A percentile compares a stretch with the other conserved stretches of the same genome.
phyloP scores from a whole-genome alignment of 352 stramenopile genomes.

The Globisporangium rhizosaccharum region DNA sequence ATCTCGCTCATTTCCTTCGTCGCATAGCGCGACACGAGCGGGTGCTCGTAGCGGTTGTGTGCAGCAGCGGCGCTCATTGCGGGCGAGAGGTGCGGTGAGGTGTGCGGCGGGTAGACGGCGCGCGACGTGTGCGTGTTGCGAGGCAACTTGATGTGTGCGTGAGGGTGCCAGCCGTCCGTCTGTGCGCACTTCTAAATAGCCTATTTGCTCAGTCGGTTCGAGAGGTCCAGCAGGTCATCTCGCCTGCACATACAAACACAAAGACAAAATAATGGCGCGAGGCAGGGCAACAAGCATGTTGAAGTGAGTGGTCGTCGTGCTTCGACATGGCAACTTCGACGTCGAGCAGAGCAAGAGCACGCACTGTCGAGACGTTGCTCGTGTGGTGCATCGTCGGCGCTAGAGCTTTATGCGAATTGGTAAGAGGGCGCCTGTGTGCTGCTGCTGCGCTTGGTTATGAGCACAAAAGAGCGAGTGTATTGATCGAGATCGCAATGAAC shows the following conservation, averaged over 20 bases:
- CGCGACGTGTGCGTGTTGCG: neutral
- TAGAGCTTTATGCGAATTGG: too few species aligned
- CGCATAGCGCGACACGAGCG: conserved; percentile 92
- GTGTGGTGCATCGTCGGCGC: neutral
- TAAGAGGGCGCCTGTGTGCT: neutral
- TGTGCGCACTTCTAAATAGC: neutral
- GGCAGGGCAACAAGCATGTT: neutral
- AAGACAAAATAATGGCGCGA: neutral
- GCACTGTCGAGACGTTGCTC: neutral
- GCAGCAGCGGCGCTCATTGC: conserved; percentile 37
- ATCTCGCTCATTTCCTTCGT: conserved; percentile 99
- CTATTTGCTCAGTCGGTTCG: neutral
- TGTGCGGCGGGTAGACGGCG: neutral
- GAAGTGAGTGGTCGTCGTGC: neutral
- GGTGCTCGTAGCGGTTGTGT: conserved; percentile 87
- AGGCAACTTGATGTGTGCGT: conserved; percentile 6
- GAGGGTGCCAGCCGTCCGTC: neutral
- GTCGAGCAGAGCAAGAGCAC: neutral
- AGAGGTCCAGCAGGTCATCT: neutral
- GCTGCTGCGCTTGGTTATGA: too few species aligned
- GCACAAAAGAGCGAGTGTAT: too few species aligned
- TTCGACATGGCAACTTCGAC: neutral
- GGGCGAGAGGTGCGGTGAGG: neutral
- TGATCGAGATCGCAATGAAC: too few species aligned
- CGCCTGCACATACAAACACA: neutral